Evolutionary conservation across 345 rosid genomes (phyloP), one percentile per base, ranked within the genome.

Genomic region (Boechera divaricarpa): DNA sequence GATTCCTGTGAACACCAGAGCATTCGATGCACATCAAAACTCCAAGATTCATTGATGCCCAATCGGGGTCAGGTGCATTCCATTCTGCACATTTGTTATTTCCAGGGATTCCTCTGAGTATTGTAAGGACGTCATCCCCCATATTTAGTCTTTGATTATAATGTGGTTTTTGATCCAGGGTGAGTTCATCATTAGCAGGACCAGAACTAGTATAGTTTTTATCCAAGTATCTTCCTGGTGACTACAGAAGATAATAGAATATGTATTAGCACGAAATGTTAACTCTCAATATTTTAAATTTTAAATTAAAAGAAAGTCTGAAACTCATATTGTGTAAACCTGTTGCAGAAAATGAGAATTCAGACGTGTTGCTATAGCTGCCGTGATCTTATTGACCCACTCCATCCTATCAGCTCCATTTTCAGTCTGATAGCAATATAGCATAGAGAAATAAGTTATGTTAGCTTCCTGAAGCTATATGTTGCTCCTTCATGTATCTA

Each of bases 41-140:
- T 53, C 97, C 97, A 80, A 93, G 97, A 86, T 93, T 93, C 63
- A 93, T 88, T 9, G 97, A 91, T 55, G 97, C 98, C 98, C 98
- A 93, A 74, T 89, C 92, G 10, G 98, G 97, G 26, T 84, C 91
- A 73, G 83, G 83, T 62, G 90, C 85, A 79, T 84, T 69, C 82
- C 98, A 93, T 74, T 93, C 96, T 74, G 90, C 98, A 85, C 98
- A 93, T 57, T 77, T 54, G 67, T 86, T 80, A 75, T 93, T 93
- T 79, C 98, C 98, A 42, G 91, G 87, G 85, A 93, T 88, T 67
- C 68, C 73, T 83, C 87, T 86, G 15, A 93, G 88, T 73, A 78
- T 69, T 3, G 56, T 18, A 63, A 83, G 77, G 56, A 87, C 91
- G 69, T 72, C 76, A 75, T 85, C 88, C 9, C 77, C 77, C 74